Conservation (phyloP, 768 basidiomycete genomes). For the Suillus decipiens region DNA sequence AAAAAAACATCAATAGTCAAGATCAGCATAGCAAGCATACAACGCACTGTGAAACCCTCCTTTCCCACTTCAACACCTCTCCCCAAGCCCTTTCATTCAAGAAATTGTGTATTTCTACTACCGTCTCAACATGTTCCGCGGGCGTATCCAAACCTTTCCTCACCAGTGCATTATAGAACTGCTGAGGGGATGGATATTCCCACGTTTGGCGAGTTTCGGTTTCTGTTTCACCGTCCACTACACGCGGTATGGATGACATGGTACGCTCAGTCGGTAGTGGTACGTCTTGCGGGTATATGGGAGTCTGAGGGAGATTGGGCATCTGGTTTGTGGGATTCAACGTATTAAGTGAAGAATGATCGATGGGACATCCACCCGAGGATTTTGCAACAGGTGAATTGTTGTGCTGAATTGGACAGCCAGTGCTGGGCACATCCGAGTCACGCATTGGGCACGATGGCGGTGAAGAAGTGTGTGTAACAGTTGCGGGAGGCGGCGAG, state of each 20-base stretch:
- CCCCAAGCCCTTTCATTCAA: slow-evolving; percentile 96
- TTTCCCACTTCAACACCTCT: slow-evolving; percentile 94
- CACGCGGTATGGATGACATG: slow-evolving; percentile 84
- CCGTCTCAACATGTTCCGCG: slow-evolving; percentile 92
- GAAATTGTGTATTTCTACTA: slow-evolving; percentile 99
- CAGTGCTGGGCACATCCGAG: slow-evolving; percentile 12
- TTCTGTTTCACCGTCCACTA: slow-evolving; percentile 30
- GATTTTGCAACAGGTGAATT: slow-evolving; percentile 19
- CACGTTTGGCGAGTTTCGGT: slow-evolving; percentile 45
- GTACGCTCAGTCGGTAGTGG: slow-evolving; percentile 74
- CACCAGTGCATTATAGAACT: slow-evolving; percentile 96
- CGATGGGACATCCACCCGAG: slow-evolving; percentile 62
- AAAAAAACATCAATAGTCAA: slow-evolving; percentile 10
- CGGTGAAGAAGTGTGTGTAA: slow-evolving; percentile 11
- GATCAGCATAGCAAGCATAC: background rate
- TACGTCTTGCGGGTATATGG: slow-evolving; percentile 50
- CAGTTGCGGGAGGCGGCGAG: slow-evolving; percentile 15
- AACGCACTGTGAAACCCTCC: slow-evolving; percentile 41
- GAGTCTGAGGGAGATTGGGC: slow-evolving; percentile 76
- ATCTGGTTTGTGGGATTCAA: slow-evolving; percentile 85
- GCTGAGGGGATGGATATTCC: slow-evolving; percentile 98
- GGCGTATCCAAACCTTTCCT: slow-evolving; percentile 98
- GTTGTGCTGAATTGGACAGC: slow-evolving; percentile 49
- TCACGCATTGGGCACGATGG: slow-evolving; percentile 18
- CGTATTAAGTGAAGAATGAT: slow-evolving; percentile 41